Base-by-base conservation (phyloP, 2,329 filamentous ascomycete species). In the Colletotrichum sp. region DNA sequence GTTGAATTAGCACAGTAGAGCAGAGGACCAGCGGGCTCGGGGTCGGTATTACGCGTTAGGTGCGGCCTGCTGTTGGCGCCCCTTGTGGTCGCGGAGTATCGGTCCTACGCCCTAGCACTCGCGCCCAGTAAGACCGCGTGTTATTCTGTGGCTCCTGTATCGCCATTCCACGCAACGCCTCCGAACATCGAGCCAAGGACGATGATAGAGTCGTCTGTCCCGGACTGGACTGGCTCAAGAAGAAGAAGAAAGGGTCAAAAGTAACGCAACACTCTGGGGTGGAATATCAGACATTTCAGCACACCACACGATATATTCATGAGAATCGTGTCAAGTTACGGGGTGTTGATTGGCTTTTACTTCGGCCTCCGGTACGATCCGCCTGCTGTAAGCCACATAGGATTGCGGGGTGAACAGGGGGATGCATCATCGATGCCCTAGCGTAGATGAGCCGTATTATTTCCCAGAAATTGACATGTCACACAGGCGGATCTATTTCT, bases 171-270 rank as follows among this genome's bases (percentile, higher is more conserved):
- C n/a, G 43, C n/a, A 22, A 52, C n/a, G n/a, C 12, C n/a, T 52
- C 10, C n/a, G 4, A 5, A 25, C 8, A 13, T 22, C 3, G 2
- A 25, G 10, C 10, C 5, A 6, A 22, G 10, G 8, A 52, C 43
- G 43, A 52, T 22, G n/a, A 52, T 2, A 43, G 0, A 22, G n/a
- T 22, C 9, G n/a, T 8, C 43, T n/a, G 0, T 12, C 9, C n/a
- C 13, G 0, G 18, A 1, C 43, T 22, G n/a, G 6, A 48, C 1
- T 13, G 1, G 18, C 16, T 1, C 22, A n/a, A 16, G 0, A 48
- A 48, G 39, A 48, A 22, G 22, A 22, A 22, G 3, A n/a, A n/a
- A 43, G 39, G 18, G 3, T 18, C 10, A 6, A n/a, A 43, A 10
- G 39, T n/a, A 39, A 18, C 4, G 5, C 8, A 43, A 43, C 1